phyloP scores from a whole-genome alignment of 108 stramenopile species.

The Nitzschia inconspicua region DNA sequence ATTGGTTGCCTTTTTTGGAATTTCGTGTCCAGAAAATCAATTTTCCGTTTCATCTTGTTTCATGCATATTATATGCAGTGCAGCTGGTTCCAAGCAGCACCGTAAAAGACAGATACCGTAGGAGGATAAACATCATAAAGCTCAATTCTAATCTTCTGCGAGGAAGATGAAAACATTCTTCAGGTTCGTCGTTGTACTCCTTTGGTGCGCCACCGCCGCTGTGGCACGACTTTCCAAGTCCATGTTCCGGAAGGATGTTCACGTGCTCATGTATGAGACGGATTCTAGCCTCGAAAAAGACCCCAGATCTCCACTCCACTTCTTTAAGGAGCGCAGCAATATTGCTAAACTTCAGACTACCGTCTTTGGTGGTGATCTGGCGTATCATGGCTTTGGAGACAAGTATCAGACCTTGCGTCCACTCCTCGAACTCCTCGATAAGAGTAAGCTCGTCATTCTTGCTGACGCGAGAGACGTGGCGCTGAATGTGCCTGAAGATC shows the following conservation, averaged over 20 bases:
- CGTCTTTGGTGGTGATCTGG: slow-evolving; percentile 1
- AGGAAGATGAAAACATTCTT: no score
- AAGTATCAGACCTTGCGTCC: slow-evolving; percentile 15
- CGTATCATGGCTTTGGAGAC: slow-evolving; percentile 6
- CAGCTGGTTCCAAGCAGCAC: no score
- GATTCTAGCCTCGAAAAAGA: not conserved
- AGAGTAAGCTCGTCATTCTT: slow-evolving; percentile 4
- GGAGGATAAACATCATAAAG: no score
- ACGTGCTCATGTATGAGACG: slow-evolving; percentile 8
- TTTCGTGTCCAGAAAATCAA: no score
- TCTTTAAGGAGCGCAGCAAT: not conserved
- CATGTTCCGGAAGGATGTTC: slow-evolving; percentile 1
- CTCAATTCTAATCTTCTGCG: no score
- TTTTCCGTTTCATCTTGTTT: no score
- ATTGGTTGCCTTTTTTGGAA: no score
- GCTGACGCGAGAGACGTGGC: slow-evolving; percentile 12
- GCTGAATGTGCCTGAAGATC: slow-evolving; percentile 7
- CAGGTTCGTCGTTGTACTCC: no score
- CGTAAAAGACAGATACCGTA: no score
- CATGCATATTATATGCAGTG: no score
- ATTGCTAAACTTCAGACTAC: slow-evolving; percentile 8
- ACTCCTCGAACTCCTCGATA: not conserved
- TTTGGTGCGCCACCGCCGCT: no score
- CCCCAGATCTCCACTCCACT: not conserved
- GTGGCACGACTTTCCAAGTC: no score